Percentiles rank a stretch among this genome's conserved stretches.
Conservation (phyloP, 305 asterid genomes). For the Fraxinus sp. region DNA sequence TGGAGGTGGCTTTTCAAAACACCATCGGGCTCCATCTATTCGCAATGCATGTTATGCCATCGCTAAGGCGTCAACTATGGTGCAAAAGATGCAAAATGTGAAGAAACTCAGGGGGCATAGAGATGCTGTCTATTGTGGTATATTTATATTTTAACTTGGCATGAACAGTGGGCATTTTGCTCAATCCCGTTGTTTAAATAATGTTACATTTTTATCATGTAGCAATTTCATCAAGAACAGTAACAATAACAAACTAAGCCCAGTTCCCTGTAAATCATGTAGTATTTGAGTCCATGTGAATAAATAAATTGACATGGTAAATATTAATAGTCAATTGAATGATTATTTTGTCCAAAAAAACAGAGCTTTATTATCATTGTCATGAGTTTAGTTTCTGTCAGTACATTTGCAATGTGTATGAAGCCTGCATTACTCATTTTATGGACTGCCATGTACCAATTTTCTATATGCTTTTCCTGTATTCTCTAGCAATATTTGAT, state of each 20-base stretch:
- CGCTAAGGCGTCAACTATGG: conserved; percentile 97
- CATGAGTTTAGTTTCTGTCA: conserved; percentile 19
- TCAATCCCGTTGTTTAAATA: conserved; percentile 16
- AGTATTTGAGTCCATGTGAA: conserved; percentile 9
- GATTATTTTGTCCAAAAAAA: conserved; percentile 15
- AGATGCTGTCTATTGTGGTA: conserved; percentile 99
- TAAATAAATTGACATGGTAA: conserved; percentile 9
- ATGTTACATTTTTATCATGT: not conserved
- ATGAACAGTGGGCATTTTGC: conserved; percentile 1
- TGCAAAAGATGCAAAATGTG: conserved; percentile 88
- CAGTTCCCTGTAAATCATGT: not conserved
- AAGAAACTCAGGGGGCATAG: conserved; percentile 92
- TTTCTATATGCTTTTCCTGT: conserved; percentile 20
- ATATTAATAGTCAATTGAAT: conserved; percentile 19
- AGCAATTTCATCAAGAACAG: not conserved
- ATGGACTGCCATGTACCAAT: conserved; percentile 13
- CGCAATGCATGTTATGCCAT: conserved; percentile 92
- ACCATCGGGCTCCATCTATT: conserved; percentile 92
- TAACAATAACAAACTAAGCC: not conserved
- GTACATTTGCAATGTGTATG: conserved; percentile 7
- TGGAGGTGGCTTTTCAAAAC: conserved; percentile 97
- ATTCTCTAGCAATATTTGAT: conserved; percentile 86
- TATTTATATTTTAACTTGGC: conserved; percentile 24
- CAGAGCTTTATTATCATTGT: conserved; percentile 4
- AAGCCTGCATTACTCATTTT: not conserved